Evolutionary conservation across 768 basidiomycete genomes (phyloP).

Genomic region (Auriscalpium orientale): DNA sequence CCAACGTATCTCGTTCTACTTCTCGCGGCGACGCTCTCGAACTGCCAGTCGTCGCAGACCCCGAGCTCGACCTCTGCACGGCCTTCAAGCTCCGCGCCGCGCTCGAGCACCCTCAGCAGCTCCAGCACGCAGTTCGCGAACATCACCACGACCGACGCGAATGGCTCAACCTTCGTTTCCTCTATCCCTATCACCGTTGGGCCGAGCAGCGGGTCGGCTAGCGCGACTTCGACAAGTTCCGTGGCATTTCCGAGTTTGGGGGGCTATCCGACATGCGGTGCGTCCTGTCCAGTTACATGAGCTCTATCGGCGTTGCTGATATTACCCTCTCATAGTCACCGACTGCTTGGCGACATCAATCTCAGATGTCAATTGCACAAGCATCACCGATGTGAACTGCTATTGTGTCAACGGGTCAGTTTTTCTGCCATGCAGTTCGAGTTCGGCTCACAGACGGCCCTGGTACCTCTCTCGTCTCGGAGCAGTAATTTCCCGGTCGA

Average conservation of each 20-base stretch:
- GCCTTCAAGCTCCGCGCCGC: not conserved
- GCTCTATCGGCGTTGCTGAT: not conserved
- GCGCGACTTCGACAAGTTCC: not conserved
- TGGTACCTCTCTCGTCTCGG: too few relatives aligned
- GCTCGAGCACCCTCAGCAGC: not conserved
- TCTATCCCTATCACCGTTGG: slow-evolving; percentile 12
- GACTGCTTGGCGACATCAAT: slow-evolving; percentile 36
- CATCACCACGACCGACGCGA: slow-evolving; percentile 10
- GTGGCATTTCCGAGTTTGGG: slow-evolving; percentile 8
- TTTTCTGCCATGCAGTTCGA: not conserved
- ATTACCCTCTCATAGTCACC: slow-evolving; percentile 26
- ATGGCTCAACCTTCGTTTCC: slow-evolving; percentile 8
- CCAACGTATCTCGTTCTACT: slow-evolving; percentile 6
- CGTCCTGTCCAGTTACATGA: not conserved
- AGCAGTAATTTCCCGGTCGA: slow-evolving; percentile 27
- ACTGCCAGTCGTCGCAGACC: slow-evolving; percentile 1
- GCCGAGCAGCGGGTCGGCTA: not conserved
- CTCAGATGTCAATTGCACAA: slow-evolving; percentile 33
- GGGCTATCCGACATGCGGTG: slow-evolving; percentile 8
- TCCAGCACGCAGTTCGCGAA: slow-evolving; percentile 2
- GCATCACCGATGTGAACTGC: slow-evolving; percentile 40
- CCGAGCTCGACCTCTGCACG: not conserved
- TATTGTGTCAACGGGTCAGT: slow-evolving; percentile 35
- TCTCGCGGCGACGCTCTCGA: not conserved
- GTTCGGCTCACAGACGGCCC: too few relatives aligned